Base-by-base conservation (phyloP, 2,329 filamentous ascomycete genomes). In the Exophiala sp. region DNA sequence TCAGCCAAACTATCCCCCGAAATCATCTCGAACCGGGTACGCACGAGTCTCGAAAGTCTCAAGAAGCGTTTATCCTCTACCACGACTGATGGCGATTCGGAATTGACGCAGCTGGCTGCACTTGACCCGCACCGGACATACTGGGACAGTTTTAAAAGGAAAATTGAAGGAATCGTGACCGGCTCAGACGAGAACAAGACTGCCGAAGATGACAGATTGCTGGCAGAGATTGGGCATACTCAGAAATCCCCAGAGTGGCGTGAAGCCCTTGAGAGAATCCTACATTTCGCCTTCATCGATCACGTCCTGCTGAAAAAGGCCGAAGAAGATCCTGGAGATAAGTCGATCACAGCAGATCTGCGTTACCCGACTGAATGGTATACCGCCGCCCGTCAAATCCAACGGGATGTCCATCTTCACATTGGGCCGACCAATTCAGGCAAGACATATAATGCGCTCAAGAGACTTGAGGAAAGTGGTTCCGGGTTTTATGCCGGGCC, bases 361-460 rank as follows among this genome's bases (percentile, higher is more conserved):
- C 80, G 89, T n/a, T 89, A 82, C 66, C 93, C 93, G 0, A 78
- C 83, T 46, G 93, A 98, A 66, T 97, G 91, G 91, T 97, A 85
- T 64, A 88, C 91, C 0, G 82, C 80, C 2, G 93, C 93, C 1
- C 79, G 94, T 51, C 76, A 80, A 39, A 74, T 93, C 60, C 86
- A 90, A 62, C 78, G 93, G 38, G 91, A 81, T 0, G 78, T 98
- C 34, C 88, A 97, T 70, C 73, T 98, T 16, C 93, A 98, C 62
- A 89, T 98, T 43, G 93, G 93, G 0, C 93, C 93, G 1, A 98
- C 93, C 1, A 98, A 98, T 67, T 97, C 93, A 0, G 93, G 93
- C 50, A 98, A 98, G 74, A 98, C 94, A 0, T 98, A 97, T 65
- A 85, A 89, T 64, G 94, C 93, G 0, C 71, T 98, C 56, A 84